These are phyloP conservation scores for Zygotorulaspora mrakii DNA, from an alignment of 1,139 yeast genomes.

Conservation along the genomic window DNA sequence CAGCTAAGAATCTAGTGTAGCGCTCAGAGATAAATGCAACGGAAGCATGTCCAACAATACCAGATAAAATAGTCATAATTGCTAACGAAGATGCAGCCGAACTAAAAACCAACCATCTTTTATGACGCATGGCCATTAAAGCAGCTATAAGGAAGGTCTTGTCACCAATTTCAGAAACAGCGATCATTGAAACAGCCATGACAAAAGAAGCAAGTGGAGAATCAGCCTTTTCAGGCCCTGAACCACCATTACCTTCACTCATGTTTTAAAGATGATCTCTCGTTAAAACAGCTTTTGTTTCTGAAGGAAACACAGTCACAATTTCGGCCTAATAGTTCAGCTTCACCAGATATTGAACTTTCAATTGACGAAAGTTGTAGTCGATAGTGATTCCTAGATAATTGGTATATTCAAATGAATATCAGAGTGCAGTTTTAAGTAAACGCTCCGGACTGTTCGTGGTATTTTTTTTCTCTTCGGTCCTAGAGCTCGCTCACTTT, in stretches of 20 bases:
- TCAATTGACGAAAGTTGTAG: too few relatives aligned
- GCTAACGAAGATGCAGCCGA: conserved; percentile 86
- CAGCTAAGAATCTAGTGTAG: conserved; percentile 77
- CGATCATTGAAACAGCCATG: conserved; percentile 79
- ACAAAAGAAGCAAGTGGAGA: conserved; percentile 45
- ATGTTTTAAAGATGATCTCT: too few relatives aligned
- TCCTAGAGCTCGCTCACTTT: too few relatives aligned
- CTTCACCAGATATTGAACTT: too few relatives aligned
- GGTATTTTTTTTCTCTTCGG: too few relatives aligned
- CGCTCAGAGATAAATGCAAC: conserved; percentile 80
- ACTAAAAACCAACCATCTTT: conserved; percentile 74
- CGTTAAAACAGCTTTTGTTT: too few relatives aligned
- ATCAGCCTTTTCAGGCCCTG: conserved; percentile 8
- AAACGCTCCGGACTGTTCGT: too few relatives aligned
- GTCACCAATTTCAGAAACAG: conserved; percentile 93
- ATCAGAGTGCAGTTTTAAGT: too few relatives aligned
- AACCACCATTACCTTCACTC: conserved; percentile 7
- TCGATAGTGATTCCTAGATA: too few relatives aligned
- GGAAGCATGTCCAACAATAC: conserved; percentile 85
- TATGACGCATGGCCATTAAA: conserved; percentile 94
- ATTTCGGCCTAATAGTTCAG: too few relatives aligned
- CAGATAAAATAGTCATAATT: conserved; percentile 87
- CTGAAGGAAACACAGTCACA: too few relatives aligned
- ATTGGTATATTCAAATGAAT: too few relatives aligned
- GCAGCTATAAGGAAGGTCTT: conserved; percentile 96